These are phyloP conservation scores for Carpinus viminea DNA, from an alignment of 306 rosid species.

Conservation along the genomic window DNA sequence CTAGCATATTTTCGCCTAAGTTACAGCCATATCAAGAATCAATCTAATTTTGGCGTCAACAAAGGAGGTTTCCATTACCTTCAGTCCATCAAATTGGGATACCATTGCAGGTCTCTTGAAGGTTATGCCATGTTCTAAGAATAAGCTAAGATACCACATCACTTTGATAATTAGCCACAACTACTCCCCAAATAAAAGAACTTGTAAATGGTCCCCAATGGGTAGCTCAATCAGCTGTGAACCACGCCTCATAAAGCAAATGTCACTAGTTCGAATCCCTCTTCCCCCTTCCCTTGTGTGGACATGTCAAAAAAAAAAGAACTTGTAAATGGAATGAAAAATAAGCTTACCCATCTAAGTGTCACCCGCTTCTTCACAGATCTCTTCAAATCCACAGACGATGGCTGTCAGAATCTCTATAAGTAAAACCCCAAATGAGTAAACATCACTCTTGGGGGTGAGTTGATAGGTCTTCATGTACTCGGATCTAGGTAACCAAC, in stretches of 20 bases:
- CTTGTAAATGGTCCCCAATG: not conserved
- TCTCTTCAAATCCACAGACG: conserved; percentile 84
- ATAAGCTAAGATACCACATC: not conserved
- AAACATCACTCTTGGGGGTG: conserved; percentile 93
- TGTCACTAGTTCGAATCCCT: too few relatives aligned
- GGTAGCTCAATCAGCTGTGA: too few relatives aligned
- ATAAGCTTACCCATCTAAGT: conserved; percentile 80
- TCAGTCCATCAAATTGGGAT: not conserved
- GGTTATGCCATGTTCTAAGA: not conserved
- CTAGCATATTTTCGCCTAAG: not conserved
- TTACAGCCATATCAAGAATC: not conserved
- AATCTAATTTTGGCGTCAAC: not conserved
- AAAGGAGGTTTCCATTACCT: not conserved
- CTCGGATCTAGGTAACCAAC: conserved; percentile 99
- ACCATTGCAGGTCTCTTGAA: not conserved
- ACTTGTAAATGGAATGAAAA: conserved; percentile 19
- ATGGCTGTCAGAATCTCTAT: conserved; percentile 84
- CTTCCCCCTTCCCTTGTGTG: too few relatives aligned
- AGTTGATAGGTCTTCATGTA: conserved; percentile 95
- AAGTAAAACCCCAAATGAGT: conserved; percentile 91
- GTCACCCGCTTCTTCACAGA: conserved; percentile 81
- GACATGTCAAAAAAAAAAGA: not conserved
- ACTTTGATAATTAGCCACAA: not conserved
- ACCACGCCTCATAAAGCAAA: too few relatives aligned
- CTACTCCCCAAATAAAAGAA: too few relatives aligned